Conservation (phyloP, 257 asterid species). For the Solanum lignicaule region DNA sequence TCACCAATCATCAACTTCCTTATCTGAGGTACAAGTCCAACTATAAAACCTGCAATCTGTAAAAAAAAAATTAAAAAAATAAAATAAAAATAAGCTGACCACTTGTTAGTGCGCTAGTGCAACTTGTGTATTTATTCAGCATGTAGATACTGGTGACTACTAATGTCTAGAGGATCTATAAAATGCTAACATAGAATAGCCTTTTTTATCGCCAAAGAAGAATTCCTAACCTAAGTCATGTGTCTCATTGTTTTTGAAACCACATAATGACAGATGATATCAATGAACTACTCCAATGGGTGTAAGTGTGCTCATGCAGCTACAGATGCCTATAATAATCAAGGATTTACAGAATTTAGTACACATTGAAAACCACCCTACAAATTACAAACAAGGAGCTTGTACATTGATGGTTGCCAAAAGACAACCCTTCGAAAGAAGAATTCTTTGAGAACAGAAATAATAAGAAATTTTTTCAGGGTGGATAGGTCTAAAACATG, state of each 20-base stretch:
- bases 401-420: neutral
- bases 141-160: neutral
- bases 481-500: neutral
- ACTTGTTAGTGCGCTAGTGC: neutral
- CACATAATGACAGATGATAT: neutral
- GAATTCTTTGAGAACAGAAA: neutral
- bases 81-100: neutral
- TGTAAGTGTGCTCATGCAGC: neutral
- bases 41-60: conserved; percentile 65
- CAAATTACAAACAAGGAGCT: neutral
- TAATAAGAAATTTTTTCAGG: neutral
- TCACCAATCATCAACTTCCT: conserved; percentile 54
- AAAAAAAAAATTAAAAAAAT: neutral
- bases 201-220: too few relatives aligned
- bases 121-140: neutral
- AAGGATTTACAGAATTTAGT: neutral
- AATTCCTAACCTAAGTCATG: neutral
- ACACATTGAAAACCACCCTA: neutral
- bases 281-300: neutral
- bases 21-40: conserved; percentile 64
- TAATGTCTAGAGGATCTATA: neutral
- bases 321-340: neutral
- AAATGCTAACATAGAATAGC: neutral
- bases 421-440: neutral
- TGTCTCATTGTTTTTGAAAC: neutral